Percentiles rank a stretch among this genome's conserved stretches.
phyloP scores from a whole-genome alignment of 2,329 filamentous ascomycete species.

The Cryphonectria carpinicola region DNA sequence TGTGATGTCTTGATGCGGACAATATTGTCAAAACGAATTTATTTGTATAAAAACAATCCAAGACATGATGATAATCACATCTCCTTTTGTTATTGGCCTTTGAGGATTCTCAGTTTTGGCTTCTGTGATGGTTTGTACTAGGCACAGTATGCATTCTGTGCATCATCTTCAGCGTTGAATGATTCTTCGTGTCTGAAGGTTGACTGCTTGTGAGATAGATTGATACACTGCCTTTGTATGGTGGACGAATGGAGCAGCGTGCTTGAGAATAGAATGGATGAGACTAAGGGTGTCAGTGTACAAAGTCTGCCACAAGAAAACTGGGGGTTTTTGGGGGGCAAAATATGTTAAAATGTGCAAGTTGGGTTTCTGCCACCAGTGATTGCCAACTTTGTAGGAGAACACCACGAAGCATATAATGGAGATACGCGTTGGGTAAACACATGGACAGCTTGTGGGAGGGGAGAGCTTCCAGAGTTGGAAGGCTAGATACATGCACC shows the following conservation, averaged over 20 bases:
- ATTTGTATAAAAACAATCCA: too few relatives aligned
- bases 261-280: not conserved
- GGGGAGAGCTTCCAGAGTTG: not conserved
- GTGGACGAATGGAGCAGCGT: not conserved
- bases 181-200: not conserved
- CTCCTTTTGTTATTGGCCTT: not conserved
- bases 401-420: too few relatives aligned
- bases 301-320: too few relatives aligned
- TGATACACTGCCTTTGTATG: not conserved
- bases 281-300: not conserved
- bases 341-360: too few relatives aligned
- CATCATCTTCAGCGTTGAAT: not conserved
- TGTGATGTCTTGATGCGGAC: too few relatives aligned
- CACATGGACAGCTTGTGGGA: too few relatives aligned
- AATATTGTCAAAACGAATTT: too few relatives aligned
- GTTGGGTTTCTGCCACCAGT: too few relatives aligned
- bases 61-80: too few relatives aligned
- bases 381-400: too few relatives aligned
- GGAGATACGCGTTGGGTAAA: too few relatives aligned
- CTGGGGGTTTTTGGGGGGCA: too few relatives aligned
- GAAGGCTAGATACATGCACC: not conserved
- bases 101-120: not conserved
- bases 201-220: not conserved
- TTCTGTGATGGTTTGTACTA: not conserved
- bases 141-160: not conserved